Conservation (phyloP, 2,329 filamentous ascomycete species). For the Grosmannia serpens region DNA sequence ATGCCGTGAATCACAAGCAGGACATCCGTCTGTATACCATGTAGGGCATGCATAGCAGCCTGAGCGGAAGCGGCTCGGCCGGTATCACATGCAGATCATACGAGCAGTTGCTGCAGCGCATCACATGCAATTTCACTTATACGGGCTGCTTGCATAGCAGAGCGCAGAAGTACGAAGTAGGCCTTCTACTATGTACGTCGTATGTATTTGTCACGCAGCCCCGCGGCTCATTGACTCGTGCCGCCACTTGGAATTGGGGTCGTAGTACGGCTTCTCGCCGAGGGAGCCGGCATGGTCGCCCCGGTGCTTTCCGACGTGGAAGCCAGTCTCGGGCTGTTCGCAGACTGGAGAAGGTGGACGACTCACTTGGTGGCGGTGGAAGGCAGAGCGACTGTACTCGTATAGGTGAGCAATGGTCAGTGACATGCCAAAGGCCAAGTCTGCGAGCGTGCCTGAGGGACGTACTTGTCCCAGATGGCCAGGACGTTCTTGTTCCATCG, state of each 20-base stretch:
- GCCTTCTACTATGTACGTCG: too few relatives aligned
- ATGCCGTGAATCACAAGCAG: too few relatives aligned
- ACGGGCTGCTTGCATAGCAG: too few relatives aligned
- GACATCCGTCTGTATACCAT: too few relatives aligned
- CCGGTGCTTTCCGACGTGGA: constrained; percentile 18
- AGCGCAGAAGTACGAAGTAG: too few relatives aligned
- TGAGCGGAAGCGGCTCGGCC: too few relatives aligned
- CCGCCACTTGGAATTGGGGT: constrained; percentile 16
- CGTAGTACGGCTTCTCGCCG: constrained; percentile 20
- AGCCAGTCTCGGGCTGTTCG: constrained; percentile 6
- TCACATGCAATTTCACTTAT: too few relatives aligned
- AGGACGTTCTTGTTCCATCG: constrained; percentile 20
- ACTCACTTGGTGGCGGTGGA: constrained; percentile 19
- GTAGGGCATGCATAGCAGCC: too few relatives aligned
- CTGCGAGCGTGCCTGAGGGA: not conserved
- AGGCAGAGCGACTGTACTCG: constrained; percentile 15
- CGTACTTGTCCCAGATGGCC: constrained; percentile 19
- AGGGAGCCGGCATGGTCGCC: constrained; percentile 20
- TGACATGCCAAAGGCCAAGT: not conserved
- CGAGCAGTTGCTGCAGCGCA: too few relatives aligned
- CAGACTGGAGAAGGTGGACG: not conserved
- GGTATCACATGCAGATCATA: too few relatives aligned
- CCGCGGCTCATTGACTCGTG: constrained; percentile 14
- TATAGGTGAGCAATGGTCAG: not conserved
- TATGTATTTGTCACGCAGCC: too few relatives aligned